These are phyloP conservation scores for Hyaloperonospora brassicae DNA, from an alignment of 352 stramenopile genomes.

Conservation along the genomic window DNA sequence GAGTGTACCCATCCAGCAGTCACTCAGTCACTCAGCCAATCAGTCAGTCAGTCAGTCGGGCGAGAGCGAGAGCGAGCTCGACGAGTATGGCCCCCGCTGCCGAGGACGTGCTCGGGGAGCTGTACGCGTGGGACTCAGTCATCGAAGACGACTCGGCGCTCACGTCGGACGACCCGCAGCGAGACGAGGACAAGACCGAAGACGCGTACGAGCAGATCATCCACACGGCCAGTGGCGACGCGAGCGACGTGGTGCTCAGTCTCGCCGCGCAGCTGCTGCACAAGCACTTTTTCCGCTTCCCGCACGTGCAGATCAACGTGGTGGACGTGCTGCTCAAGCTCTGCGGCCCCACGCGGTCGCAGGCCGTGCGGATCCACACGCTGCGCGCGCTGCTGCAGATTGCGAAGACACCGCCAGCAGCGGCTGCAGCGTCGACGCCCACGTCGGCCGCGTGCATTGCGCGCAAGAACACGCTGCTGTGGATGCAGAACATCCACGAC, in stretches of 20 bases:
- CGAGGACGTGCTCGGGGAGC: conserved; percentile 43
- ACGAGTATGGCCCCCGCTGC: conserved; percentile 12
- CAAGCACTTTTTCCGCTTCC: conserved; percentile 74
- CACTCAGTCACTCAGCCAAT: neutral
- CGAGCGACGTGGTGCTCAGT: conserved; percentile 46
- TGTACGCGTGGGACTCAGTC: conserved; percentile 61
- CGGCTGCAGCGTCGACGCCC: conserved; percentile 20
- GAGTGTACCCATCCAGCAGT: too few relatives aligned
- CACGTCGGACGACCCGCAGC: conserved; percentile 32
- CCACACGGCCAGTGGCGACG: conserved; percentile 31
- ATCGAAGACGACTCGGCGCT: conserved; percentile 57
- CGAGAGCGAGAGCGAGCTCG: neutral
- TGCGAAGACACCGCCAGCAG: conserved; percentile 33
- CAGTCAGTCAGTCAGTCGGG: too few relatives aligned
- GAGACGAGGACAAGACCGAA: conserved; percentile 62
- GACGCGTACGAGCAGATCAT: conserved; percentile 76
- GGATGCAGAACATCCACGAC: conserved; percentile 37
- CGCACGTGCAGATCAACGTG: conserved; percentile 69
- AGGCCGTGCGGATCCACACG: conserved; percentile 69
- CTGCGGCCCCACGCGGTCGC: conserved; percentile 28
- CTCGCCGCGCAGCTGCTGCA: conserved; percentile 64
- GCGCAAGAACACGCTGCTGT: conserved; percentile 28
- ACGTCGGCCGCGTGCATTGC: conserved; percentile 20
- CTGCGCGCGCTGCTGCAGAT: conserved; percentile 64
- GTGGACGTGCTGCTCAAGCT: conserved; percentile 54